Conservation (phyloP, 1,284 basidiomycete species). For the Coniferiporia weirii region DNA sequence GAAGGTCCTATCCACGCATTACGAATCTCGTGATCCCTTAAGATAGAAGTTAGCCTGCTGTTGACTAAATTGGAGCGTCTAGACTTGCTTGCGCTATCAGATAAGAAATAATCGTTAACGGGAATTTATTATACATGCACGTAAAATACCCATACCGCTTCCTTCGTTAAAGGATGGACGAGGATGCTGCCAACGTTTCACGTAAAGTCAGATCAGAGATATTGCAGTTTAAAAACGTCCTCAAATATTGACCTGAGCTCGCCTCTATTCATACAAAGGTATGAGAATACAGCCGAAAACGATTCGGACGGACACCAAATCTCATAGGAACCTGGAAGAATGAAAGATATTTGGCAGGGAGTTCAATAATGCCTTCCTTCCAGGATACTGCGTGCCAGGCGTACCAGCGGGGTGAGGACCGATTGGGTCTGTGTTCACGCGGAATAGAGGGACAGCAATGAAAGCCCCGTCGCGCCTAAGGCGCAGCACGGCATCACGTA, state of each 20-base stretch:
- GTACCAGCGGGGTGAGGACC: conserved; percentile 73
- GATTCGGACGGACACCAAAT: conserved; percentile 72
- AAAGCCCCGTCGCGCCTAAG: conserved; percentile 69
- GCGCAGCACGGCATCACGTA: conserved; percentile 64
- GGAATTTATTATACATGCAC: not conserved
- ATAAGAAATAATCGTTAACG: not conserved
- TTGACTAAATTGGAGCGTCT: not conserved
- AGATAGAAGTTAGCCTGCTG: conserved; percentile 16
- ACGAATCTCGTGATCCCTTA: conserved; percentile 59
- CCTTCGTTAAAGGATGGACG: conserved; percentile 64
- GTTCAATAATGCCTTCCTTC: not conserved
- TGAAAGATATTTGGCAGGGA: no score
- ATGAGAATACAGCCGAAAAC: conserved; percentile 67
- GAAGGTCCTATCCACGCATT: conserved; percentile 68
- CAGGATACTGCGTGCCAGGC: conserved; percentile 20
- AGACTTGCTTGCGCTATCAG: not conserved
- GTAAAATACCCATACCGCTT: conserved; percentile 43
- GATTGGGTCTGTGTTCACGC: conserved; percentile 61
- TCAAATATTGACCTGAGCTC: conserved; percentile 47
- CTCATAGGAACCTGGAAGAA: conserved; percentile 60
- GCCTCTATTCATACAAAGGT: conserved; percentile 61
- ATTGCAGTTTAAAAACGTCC: not conserved
- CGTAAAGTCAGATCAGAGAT: not conserved
- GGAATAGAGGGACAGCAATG: conserved; percentile 66
- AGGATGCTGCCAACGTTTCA: conserved; percentile 44